Evolutionary conservation across 1,139 yeast species (phyloP), one percentile per base, ranked within the genome.

Genomic region (Geotrichum europaeum): DNA sequence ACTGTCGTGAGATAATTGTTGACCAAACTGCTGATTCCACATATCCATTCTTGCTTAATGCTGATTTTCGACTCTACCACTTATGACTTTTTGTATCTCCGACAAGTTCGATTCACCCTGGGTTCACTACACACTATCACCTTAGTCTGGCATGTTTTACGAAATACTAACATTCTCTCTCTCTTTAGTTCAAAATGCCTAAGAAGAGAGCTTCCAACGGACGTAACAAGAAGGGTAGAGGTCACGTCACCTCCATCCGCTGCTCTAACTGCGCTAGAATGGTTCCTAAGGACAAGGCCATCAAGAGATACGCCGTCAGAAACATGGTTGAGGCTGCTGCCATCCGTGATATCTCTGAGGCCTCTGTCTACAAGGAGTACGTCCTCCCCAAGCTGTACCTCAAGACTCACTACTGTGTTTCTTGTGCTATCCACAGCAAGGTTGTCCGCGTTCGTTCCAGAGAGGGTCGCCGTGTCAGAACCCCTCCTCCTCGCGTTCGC

Each of bases 201-300:
- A 94, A 94, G 91, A 94, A 94, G 98, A 94, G 99, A 91, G 91
- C 98, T 83, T 90, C 97, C 95, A 91, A 91, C 97, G 99, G 99
- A 87, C 94, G 99, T 87, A 94, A 95, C 96, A 94, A 94, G 96
- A 91, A 91, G 86, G 99, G 99, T 81, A 94, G 99, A 89, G 99
- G 99, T 80, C 99, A 94, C 96, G 97, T 89, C 82, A 88, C 89
- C 84, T 96, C 97, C 79, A 97, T 94, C 79, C 92, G 99, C 88
- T 94, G 99, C 86, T 89, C 92, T 79, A 94, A 94, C 97, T 94
- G 99, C 84, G 89, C 97, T 76, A 91, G 96, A 83, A 89, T 96
- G 85, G 97, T 94, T 75, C 98, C 99, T 79, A 95, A 94, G 90
- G 99, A 94, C 81, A 95, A 94, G 89, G 97, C 99, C 82, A 94